Evolutionary conservation across 2,329 filamentous ascomycete genomes (phyloP), one percentile per base, ranked within the genome.

Genomic region (Ilyonectria mors-panacis): DNA sequence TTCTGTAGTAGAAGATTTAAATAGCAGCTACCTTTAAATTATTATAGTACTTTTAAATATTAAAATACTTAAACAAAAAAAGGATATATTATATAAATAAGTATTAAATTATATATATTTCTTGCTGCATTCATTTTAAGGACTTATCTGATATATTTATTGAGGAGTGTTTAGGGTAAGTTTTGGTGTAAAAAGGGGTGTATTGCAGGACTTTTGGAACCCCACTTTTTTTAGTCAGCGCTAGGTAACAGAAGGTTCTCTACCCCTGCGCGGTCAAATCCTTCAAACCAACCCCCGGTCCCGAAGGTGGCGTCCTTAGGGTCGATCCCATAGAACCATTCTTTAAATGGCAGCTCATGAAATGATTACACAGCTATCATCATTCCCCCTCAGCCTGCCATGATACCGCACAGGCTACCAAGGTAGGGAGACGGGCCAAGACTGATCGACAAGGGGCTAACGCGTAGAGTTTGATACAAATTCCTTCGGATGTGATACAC

Each of bases 351-450:
- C 57, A n/a, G 12, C 8, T 19, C 4, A 23, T 15, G 21, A 51
- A 47, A 42, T 26, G 42, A 33, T 72, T 65, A 30, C 70, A 66
- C 68, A 60, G 63, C 58, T 4, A 33, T 1, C 6, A 6, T 13
- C 30, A 13, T 12, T 65, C 45, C 26, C 13, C 23, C 45, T 48
- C 23, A 26, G 10, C 23, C 13, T 9, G 13, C 12, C 9, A 10
- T n/a, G 26, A 26, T 26, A 26, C 26, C 6, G 9, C 15, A 15
- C 48, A 19, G 17, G 3, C 6, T 10, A 26, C 13, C 23, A 21
- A 33, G 2, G 17, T 12, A 48, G 60, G 45, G 21, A 53, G 19
- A 57, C 44, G 21, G 45, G 64, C 55, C 58, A 59, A 64, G 70
- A 48, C 7, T 45, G 69, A 70, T 71, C 69, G 44, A 9, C 67